phyloP scores from a whole-genome alignment of 140 eudicot genomes.

The Bidens hawaiensis region DNA sequence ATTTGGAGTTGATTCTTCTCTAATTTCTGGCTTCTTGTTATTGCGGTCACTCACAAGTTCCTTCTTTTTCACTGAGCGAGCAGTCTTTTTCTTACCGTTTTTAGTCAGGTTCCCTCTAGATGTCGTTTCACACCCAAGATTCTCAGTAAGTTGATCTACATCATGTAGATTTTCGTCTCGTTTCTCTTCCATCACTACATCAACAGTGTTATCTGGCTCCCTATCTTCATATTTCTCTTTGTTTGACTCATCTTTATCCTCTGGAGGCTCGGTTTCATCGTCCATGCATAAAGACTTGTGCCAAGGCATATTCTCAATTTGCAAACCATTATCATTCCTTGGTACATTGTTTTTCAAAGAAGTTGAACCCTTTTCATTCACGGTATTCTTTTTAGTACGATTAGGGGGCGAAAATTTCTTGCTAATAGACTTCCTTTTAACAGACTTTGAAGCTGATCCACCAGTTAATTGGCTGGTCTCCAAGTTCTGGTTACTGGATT shows the following conservation, averaged over 20 bases:
- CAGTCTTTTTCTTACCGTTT: neutral
- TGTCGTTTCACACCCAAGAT: neutral
- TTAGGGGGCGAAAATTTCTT: slow-evolving; percentile 51
- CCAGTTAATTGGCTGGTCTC: slow-evolving; percentile 21
- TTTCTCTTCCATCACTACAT: slow-evolving; percentile 15
- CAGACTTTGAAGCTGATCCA: slow-evolving; percentile 33
- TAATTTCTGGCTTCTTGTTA: slow-evolving; percentile 15
- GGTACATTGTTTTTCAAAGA: slow-evolving; percentile 23
- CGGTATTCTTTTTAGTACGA: slow-evolving; percentile 22
- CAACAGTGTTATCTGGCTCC: slow-evolving; percentile 16
- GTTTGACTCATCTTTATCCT: slow-evolving; percentile 22
- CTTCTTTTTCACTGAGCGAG: neutral
- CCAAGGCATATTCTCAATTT: slow-evolving; percentile 11
- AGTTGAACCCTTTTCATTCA: slow-evolving; percentile 47
- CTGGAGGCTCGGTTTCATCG: slow-evolving; percentile 67
- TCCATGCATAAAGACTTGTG: slow-evolving; percentile 21
- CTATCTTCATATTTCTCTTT: slow-evolving; percentile 14
- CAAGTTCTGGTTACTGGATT: slow-evolving; percentile 27
- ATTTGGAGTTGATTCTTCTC: slow-evolving; percentile 21
- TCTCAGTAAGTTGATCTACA: neutral
- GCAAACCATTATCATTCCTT: slow-evolving; percentile 24
- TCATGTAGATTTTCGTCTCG: neutral
- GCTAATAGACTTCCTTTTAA: slow-evolving; percentile 37
- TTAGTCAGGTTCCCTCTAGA: neutral
- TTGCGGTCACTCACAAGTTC: slow-evolving; percentile 21